Conservation (phyloP, 371 early-diverging fungal genomes). For the Zopfochytrium polystomum region DNA sequence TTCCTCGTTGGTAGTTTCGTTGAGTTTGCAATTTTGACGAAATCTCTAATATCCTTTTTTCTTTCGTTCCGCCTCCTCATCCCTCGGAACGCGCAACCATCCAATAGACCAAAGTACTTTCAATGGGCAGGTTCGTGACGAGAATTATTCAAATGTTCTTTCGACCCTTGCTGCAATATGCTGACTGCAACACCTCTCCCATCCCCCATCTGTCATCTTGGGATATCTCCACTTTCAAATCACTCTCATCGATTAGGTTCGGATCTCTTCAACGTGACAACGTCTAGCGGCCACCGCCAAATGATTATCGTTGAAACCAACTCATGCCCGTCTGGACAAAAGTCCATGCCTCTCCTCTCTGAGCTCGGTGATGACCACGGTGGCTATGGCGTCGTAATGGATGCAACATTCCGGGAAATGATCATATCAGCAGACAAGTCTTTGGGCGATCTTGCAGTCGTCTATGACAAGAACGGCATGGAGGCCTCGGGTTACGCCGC, state of each 20-base stretch:
- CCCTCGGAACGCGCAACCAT: neutral
- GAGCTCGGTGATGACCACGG: slow-evolving; percentile 69
- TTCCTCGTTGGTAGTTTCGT: neutral
- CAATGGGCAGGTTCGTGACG: slow-evolving; percentile 96
- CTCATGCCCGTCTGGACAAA: slow-evolving; percentile 93
- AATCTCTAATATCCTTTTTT: neutral
- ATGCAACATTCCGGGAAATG: slow-evolving; percentile 72
- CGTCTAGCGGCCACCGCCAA: slow-evolving; percentile 79
- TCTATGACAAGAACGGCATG: slow-evolving; percentile 90
- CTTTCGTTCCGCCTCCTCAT: neutral
- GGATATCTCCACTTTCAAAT: no score
- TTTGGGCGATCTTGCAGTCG: slow-evolving; percentile 82
- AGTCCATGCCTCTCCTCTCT: slow-evolving; percentile 87
- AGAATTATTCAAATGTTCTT: no score
- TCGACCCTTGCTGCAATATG: no score
- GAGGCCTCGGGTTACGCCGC: slow-evolving; percentile 89
- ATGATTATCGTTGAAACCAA: slow-evolving; percentile 97
- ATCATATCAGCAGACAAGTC: slow-evolving; percentile 63
- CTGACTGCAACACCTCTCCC: no score
- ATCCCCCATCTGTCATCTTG: no score
- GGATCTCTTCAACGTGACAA: slow-evolving; percentile 90
- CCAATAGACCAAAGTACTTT: slow-evolving; percentile 67
- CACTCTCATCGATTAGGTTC: no score
- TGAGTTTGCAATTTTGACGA: neutral
- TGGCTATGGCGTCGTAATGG: slow-evolving; percentile 73